These are phyloP conservation scores for Dipodascus geniculatus DNA, from an alignment of 805 yeast species.

Conservation along the genomic window DNA sequence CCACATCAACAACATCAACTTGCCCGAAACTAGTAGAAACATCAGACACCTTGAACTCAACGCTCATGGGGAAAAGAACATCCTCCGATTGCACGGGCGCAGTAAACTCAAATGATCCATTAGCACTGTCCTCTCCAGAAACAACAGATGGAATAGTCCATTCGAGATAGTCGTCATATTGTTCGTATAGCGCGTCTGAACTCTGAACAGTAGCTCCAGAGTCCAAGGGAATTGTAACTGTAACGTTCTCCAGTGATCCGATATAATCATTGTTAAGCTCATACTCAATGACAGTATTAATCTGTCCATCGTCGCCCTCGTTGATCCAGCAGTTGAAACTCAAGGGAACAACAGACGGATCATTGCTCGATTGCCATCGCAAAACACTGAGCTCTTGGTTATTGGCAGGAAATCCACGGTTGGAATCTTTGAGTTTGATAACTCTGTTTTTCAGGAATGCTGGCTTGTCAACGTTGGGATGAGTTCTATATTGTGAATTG, in stretches of 20 bases:
- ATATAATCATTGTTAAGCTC: conserved; percentile 46
- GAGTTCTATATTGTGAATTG: conserved; percentile 73
- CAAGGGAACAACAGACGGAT: conserved; percentile 47
- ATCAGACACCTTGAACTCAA: conserved; percentile 41
- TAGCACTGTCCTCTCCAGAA: conserved; percentile 34
- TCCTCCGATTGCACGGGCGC: conserved; percentile 72
- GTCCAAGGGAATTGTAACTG: conserved; percentile 55
- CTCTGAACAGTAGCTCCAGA: conserved; percentile 39
- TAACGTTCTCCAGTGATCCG: conserved; percentile 40
- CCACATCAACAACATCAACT: conserved; percentile 51
- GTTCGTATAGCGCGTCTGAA: conserved; percentile 31
- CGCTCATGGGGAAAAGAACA: conserved; percentile 76
- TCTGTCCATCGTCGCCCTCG: conserved; percentile 43
- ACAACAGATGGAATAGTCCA: conserved; percentile 49
- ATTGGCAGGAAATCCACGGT: conserved; percentile 80
- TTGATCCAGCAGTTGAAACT: conserved; percentile 78
- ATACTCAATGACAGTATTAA: conserved; percentile 79
- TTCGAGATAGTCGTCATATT: conserved; percentile 57
- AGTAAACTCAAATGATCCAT: conserved; percentile 71
- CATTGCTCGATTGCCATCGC: conserved; percentile 76
- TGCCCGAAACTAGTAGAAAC: conserved; percentile 44
- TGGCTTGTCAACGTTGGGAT: conserved; percentile 85
- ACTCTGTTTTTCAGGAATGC: conserved; percentile 45
- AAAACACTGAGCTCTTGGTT: conserved; percentile 85
- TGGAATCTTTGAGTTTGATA: conserved; percentile 65